Evolutionary conservation across 805 yeast genomes (phyloP).

Genomic region (Kuraishia ogatae): DNA sequence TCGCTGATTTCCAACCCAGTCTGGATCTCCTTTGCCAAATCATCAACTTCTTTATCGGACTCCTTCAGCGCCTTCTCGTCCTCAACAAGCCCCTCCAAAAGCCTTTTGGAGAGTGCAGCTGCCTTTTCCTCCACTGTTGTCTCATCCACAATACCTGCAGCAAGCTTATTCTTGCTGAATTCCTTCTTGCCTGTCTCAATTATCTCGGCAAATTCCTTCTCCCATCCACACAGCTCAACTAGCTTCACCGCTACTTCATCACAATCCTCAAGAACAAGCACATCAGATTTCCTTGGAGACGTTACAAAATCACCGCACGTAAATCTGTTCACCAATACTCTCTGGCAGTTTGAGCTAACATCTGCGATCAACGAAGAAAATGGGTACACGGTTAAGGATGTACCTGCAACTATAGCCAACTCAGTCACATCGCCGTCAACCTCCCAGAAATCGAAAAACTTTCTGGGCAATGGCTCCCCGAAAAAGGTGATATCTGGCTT

Average conservation of each 20-base stretch:
- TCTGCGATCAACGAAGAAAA: slow-evolving; percentile 79
- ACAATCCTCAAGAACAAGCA: slow-evolving; percentile 51
- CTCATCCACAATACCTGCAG: slow-evolving; percentile 6
- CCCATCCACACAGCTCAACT: slow-evolving; percentile 58
- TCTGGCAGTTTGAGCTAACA: slow-evolving; percentile 32
- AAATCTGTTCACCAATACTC: slow-evolving; percentile 72
- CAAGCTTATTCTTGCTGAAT: slow-evolving; percentile 3
- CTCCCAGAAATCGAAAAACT: slow-evolving; percentile 66
- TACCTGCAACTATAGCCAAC: slow-evolving; percentile 84
- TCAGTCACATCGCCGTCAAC: slow-evolving; percentile 43
- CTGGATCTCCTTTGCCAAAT: neutral
- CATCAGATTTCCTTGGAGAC: slow-evolving; percentile 49
- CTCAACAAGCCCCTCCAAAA: slow-evolving; percentile 17
- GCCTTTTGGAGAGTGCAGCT: slow-evolving; percentile 16
- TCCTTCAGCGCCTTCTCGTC: slow-evolving; percentile 12
- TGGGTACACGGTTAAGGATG: slow-evolving; percentile 84
- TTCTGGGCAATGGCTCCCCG: slow-evolving; percentile 76
- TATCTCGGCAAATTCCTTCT: slow-evolving; percentile 37
- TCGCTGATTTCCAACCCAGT: neutral
- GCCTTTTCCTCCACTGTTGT: slow-evolving; percentile 9
- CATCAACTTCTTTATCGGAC: slow-evolving; percentile 10
- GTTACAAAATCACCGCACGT: slow-evolving; percentile 62
- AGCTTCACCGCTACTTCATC: slow-evolving; percentile 55
- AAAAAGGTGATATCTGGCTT: slow-evolving; percentile 94
- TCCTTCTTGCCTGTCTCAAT: slow-evolving; percentile 18